Percentiles rank a stretch among this genome's conserved stretches.
Conservation (phyloP, 2,329 filamentous ascomycete genomes). For the Trichoderma harzianum region DNA sequence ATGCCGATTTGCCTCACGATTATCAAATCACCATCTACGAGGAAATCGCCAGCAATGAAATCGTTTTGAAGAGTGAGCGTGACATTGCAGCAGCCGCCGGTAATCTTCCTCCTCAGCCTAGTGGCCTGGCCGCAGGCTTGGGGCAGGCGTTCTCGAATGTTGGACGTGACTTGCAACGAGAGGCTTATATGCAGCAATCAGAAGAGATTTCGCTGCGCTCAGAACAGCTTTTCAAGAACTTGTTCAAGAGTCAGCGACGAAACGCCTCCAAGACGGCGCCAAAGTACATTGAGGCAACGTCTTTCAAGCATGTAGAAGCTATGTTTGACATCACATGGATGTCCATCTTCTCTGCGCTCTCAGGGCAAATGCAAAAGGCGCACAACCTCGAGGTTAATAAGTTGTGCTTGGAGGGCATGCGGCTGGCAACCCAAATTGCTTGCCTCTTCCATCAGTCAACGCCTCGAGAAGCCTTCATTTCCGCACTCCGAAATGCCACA, state of each 20-base stretch:
- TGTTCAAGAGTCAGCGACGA: slow-evolving; percentile 84
- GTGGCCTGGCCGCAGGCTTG: slow-evolving; percentile 75
- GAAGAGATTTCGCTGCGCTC: slow-evolving; percentile 78
- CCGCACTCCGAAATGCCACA: slow-evolving; percentile 86
- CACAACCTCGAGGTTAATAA: slow-evolving; percentile 91
- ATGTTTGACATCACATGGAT: slow-evolving; percentile 99
- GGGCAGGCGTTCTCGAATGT: slow-evolving; percentile 89
- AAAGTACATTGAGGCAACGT: slow-evolving; percentile 88
- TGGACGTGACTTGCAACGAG: slow-evolving; percentile 84
- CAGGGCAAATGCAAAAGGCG: slow-evolving; percentile 87
- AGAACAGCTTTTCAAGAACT: slow-evolving; percentile 85
- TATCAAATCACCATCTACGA: slow-evolving; percentile 89
- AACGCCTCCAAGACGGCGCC: slow-evolving; percentile 67
- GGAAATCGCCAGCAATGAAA: slow-evolving; percentile 87
- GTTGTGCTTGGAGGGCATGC: slow-evolving; percentile 92
- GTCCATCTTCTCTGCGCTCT: slow-evolving; percentile 94
- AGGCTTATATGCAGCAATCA: slow-evolving; percentile 91
- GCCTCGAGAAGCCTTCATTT: slow-evolving; percentile 92
- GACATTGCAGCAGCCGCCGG: slow-evolving; percentile 83
- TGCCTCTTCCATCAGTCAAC: slow-evolving; percentile 92
- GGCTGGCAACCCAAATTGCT: slow-evolving; percentile 86
- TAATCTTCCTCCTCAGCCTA: slow-evolving; percentile 53
- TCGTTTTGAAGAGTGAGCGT: slow-evolving; percentile 88
- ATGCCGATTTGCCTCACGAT: slow-evolving; percentile 85
- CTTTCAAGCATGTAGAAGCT: slow-evolving; percentile 88